Percentiles rank a stretch among this genome's conserved stretches.
Evolutionary conservation across 1,284 basidiomycete species (phyloP).

Genomic region (Apiotrichum akiyoshidainum): DNA sequence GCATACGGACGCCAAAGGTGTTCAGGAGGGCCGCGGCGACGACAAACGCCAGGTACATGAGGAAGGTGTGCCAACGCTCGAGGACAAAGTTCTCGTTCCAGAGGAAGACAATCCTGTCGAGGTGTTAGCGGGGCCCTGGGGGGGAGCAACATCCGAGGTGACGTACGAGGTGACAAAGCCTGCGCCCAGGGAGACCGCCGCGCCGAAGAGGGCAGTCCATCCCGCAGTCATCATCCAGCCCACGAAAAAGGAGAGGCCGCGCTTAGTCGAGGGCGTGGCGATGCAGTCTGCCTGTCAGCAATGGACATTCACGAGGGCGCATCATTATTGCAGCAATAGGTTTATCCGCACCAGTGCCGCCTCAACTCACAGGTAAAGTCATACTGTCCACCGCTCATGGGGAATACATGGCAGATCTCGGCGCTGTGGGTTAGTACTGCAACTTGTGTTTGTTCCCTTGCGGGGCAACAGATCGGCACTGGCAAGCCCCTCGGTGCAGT

Average conservation of each 20-base stretch:
- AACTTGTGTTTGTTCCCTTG: neutral
- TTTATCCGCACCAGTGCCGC: no score
- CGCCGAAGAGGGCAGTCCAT: slow-evolving; percentile 49
- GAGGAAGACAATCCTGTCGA: slow-evolving; percentile 17
- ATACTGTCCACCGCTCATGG: slow-evolving; percentile 40
- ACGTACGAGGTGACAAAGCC: slow-evolving; percentile 32
- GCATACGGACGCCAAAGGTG: slow-evolving; percentile 15
- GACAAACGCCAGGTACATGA: slow-evolving; percentile 14
- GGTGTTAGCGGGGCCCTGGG: neutral
- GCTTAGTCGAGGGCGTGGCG: slow-evolving; percentile 2
- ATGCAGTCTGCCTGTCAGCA: slow-evolving; percentile 6
- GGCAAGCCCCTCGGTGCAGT: no score
- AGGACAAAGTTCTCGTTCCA: slow-evolving; percentile 11
- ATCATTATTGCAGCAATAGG: no score
- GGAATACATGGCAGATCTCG: slow-evolving; percentile 20
- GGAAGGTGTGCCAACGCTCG: slow-evolving; percentile 15
- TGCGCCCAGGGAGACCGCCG: slow-evolving; percentile 27
- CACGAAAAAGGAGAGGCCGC: slow-evolving; percentile 15
- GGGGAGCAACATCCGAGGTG: slow-evolving; percentile 33
- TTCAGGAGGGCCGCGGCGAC: slow-evolving; percentile 12
- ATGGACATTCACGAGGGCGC: slow-evolving; percentile 17
- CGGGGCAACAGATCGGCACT: no score
- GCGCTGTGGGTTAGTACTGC: slow-evolving; percentile 1
- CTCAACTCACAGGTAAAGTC: slow-evolving; percentile 30
- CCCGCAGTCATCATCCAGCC: slow-evolving; percentile 32